phyloP scores from a whole-genome alignment of 345 rosid genomes.

The Luvunga scandens region DNA sequence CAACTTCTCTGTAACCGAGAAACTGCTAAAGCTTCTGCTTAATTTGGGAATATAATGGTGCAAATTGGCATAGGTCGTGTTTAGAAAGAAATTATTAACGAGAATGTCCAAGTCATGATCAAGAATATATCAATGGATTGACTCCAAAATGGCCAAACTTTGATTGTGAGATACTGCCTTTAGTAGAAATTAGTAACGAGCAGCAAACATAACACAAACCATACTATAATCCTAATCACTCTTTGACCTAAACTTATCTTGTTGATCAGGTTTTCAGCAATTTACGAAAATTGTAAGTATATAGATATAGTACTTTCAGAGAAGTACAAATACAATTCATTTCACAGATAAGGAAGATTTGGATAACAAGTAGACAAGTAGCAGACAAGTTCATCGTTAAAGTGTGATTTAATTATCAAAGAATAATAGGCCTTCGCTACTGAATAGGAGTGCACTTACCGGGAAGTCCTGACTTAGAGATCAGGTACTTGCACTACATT shows the following conservation, averaged over 20 bases:
- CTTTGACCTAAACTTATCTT: not conserved
- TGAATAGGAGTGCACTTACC: not conserved
- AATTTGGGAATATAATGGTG: no score
- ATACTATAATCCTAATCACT: not conserved
- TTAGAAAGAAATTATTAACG: no score
- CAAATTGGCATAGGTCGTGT: no score
- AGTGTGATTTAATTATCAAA: not conserved
- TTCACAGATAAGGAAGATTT: not conserved
- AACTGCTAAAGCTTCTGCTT: no score
- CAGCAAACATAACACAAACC: not conserved
- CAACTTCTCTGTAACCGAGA: no score
- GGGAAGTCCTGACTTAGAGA: conserved; percentile 7
- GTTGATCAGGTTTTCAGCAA: not conserved
- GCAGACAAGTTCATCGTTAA: not conserved
- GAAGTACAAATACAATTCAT: not conserved
- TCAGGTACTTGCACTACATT: conserved; percentile 30
- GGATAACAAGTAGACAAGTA: not conserved
- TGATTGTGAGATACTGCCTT: no score
- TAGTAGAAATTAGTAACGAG: no score
- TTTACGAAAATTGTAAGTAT: not conserved
- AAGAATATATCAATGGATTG: no score
- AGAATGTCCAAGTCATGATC: no score
- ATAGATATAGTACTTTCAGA: not conserved
- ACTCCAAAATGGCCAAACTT: no score
- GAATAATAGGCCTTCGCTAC: not conserved